Conservation (phyloP, 2,329 filamentous ascomycete species). For the Claviceps capensis region DNA sequence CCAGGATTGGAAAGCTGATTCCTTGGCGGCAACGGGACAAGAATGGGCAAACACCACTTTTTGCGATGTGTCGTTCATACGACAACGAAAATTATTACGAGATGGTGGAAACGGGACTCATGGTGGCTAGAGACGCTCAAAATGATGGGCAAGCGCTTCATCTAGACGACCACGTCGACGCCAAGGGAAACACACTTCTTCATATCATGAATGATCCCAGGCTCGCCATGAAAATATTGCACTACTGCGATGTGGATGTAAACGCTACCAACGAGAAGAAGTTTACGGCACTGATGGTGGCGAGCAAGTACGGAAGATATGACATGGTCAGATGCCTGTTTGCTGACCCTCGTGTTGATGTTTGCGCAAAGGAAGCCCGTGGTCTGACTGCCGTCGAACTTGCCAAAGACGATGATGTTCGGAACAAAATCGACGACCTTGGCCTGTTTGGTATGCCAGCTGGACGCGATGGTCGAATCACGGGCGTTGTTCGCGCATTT, state of each 20-base stretch:
- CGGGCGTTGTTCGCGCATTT: constrained; percentile 85
- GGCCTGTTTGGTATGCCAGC: constrained; percentile 65
- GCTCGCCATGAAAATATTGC: constrained; percentile 61
- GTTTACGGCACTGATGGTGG: constrained; percentile 94
- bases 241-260: constrained; percentile 83
- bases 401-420: constrained; percentile 93
- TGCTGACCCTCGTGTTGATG: constrained; percentile 73
- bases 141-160: constrained; percentile 69
- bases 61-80: constrained; percentile 88
- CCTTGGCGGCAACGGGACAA: constrained; percentile 88
- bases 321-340: constrained; percentile 87
- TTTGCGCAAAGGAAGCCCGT: constrained; percentile 68
- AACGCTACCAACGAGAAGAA: constrained; percentile 91
- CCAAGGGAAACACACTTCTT: constrained; percentile 86
- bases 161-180: constrained; percentile 83
- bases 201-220: constrained; percentile 85
- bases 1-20: constrained; percentile 59
- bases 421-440: constrained; percentile 91
- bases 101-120: constrained; percentile 77
- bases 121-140: constrained; percentile 60
- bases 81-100: constrained; percentile 75
- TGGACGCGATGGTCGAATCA: constrained; percentile 66
- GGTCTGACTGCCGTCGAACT: constrained; percentile 90
- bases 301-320: constrained; percentile 92
- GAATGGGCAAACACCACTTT: constrained; percentile 94